These are phyloP conservation scores for Oemleria cerasiformis DNA, from an alignment of 306 rosid species.

Conservation along the genomic window DNA sequence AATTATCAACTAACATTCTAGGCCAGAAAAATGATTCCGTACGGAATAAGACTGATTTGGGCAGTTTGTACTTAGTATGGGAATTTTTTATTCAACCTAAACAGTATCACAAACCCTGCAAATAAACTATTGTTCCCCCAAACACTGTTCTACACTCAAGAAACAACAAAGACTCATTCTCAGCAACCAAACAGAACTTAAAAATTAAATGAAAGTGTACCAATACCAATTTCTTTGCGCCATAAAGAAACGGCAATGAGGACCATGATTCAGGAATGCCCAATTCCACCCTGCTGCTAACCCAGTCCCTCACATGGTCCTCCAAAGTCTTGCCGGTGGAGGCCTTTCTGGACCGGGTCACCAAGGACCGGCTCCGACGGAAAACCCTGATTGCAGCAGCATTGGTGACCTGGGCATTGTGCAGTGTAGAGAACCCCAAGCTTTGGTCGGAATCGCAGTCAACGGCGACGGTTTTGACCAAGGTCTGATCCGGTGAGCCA, in stretches of 20 bases:
- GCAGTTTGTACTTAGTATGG: background rate
- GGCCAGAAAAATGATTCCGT: background rate
- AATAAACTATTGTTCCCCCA: too few relatives aligned
- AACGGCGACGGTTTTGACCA: slow-evolving; percentile 27
- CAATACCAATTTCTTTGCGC: slow-evolving; percentile 45
- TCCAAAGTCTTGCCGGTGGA: slow-evolving; percentile 35
- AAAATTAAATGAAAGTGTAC: slow-evolving; percentile 30
- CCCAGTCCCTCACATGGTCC: slow-evolving; percentile 52
- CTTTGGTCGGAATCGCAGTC: slow-evolving; percentile 18
- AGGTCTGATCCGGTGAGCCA: slow-evolving; percentile 34
- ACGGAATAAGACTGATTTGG: background rate
- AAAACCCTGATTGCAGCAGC: slow-evolving; percentile 40
- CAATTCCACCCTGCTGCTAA: slow-evolving; percentile 29
- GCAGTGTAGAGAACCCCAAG: slow-evolving; percentile 14
- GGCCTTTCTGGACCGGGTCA: slow-evolving; percentile 38
- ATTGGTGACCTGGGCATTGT: slow-evolving; percentile 10
- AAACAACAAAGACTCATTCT: background rate
- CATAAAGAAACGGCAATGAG: slow-evolving; percentile 67
- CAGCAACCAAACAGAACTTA: background rate
- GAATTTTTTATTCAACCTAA: background rate
- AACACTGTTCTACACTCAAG: too few relatives aligned
- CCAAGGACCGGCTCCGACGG: slow-evolving; percentile 37
- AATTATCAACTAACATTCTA: background rate
- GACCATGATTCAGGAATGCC: slow-evolving; percentile 32
- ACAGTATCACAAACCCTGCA: background rate